These are phyloP conservation scores for Aspergillus sp. DNA, from an alignment of 2,329 filamentous ascomycete genomes.

Conservation along the genomic window DNA sequence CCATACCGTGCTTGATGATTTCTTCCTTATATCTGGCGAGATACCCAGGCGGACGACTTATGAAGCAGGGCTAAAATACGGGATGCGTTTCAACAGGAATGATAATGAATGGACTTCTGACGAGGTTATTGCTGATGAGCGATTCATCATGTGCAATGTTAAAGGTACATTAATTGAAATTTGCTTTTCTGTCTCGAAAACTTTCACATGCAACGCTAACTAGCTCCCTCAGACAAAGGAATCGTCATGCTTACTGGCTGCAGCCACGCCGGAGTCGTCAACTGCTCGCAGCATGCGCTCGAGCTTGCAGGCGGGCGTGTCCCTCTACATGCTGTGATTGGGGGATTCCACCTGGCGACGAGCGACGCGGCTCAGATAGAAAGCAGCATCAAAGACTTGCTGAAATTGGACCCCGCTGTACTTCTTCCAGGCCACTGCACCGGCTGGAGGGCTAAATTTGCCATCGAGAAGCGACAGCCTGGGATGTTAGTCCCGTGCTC, in stretches of 20 bases:
- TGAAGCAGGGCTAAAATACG: constrained; percentile 49
- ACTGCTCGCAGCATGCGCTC: constrained; percentile 49
- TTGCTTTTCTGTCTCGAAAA: neutral
- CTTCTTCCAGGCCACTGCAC: constrained; percentile 58
- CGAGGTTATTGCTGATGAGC: constrained; percentile 53
- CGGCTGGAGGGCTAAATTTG: constrained; percentile 56
- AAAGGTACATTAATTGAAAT: constrained; percentile 42
- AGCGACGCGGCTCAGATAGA: constrained; percentile 45
- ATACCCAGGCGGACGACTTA: constrained; percentile 53
- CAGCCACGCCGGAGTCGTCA: constrained; percentile 57
- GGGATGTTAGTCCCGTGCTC: constrained; percentile 52
- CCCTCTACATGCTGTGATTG: constrained; percentile 52
- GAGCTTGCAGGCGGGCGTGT: constrained; percentile 36
- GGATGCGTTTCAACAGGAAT: constrained; percentile 44
- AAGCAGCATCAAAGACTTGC: constrained; percentile 50
- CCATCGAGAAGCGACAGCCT: constrained; percentile 53
- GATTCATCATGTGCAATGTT: constrained; percentile 55
- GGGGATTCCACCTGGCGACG: constrained; percentile 56
- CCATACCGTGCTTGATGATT: constrained; percentile 51
- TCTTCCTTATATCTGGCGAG: constrained; percentile 55
- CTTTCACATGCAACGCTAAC: neutral
- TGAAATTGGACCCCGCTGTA: constrained; percentile 48
- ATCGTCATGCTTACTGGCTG: constrained; percentile 58
- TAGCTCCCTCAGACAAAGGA: constrained; percentile 43
- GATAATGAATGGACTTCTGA: constrained; percentile 49